phyloP scores from a whole-genome alignment of 2,329 filamentous ascomycete species.

The Lecanicillium sp. region DNA sequence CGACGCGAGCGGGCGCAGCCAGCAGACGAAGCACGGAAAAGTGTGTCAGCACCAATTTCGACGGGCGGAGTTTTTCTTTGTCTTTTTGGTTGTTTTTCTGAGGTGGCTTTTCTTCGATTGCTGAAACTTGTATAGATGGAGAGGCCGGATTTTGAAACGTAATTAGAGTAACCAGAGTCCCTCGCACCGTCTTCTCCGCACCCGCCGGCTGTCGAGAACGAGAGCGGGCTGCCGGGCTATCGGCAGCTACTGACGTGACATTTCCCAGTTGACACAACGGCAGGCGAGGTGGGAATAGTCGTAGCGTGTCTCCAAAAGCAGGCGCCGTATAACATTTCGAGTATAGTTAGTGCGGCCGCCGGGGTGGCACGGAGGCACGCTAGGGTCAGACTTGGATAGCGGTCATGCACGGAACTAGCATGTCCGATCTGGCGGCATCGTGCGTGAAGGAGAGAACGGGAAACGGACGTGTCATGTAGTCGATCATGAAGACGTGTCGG shows the following conservation, averaged over 20 bases:
- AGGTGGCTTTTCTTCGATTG: too few relatives aligned
- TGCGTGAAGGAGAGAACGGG: background rate
- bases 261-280: background rate
- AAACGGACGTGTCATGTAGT: background rate
- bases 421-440: background rate
- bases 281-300: background rate
- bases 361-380: background rate
- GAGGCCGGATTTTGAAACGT: too few relatives aligned
- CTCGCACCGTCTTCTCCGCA: too few relatives aligned
- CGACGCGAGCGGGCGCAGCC: too few relatives aligned
- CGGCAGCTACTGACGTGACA: background rate
- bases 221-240: background rate
- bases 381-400: background rate
- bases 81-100: too few relatives aligned
- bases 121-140: too few relatives aligned
- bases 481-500: too few relatives aligned
- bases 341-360: slow-evolving; percentile 5
- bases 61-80: too few relatives aligned
- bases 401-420: background rate
- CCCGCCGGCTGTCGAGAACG: too few relatives aligned
- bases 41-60: too few relatives aligned
- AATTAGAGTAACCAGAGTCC: too few relatives aligned
- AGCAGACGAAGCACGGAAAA: background rate
- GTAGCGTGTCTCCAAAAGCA: background rate
- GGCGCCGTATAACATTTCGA: background rate